Evolutionary conservation across 306 rosid species (phyloP), one percentile per base, ranked within the genome.

Genomic region (Myrica gale): DNA sequence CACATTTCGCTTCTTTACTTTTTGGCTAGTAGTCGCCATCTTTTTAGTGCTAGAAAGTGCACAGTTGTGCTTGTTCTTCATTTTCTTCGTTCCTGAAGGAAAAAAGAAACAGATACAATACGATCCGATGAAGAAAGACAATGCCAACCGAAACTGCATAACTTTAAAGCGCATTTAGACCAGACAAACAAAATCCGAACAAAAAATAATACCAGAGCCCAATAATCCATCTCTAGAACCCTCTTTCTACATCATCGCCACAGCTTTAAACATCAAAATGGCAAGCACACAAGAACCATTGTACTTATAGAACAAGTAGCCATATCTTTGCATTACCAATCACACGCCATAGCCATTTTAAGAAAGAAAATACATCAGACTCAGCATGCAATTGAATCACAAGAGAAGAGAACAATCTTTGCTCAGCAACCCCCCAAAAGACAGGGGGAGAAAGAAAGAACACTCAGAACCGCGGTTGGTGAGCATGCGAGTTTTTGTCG

Each of bases 1-100:
- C 73, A 74, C 82, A 74, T 46, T 60, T 21, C 96, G 86, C 84
- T 94, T 91, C 84, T 81, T 91, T 60, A 68, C 86, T 61, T 82
- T 84, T 13, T 32, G 42, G 48, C 78, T 79, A 4, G 81, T 80
- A 84, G 76, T 80, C 47, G 37, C 76, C 58, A 70, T 82, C 74
- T 52, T 86, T 73, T 81, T 68, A 10, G 67, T 52, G 39, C 72
- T 71, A 11, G 82, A 61, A 77, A 62, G 68, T 42, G 32, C 73
- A 47, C 71, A 26, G 17, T 74, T 77, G 21, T 72, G 66, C 58
- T 81, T 79, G 21, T 80, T 53, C 69, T 73, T 62, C 71, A 70
- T 63, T 72, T 82, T 88, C 26, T 75, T 50, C 43, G 7, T 57
- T 41, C 85, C 97, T 91, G 61, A 23, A 32, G 44, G 21, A 57